These are phyloP conservation scores for Sarcodon aspratus DNA, from an alignment of 768 basidiomycete genomes.

Conservation along the genomic window DNA sequence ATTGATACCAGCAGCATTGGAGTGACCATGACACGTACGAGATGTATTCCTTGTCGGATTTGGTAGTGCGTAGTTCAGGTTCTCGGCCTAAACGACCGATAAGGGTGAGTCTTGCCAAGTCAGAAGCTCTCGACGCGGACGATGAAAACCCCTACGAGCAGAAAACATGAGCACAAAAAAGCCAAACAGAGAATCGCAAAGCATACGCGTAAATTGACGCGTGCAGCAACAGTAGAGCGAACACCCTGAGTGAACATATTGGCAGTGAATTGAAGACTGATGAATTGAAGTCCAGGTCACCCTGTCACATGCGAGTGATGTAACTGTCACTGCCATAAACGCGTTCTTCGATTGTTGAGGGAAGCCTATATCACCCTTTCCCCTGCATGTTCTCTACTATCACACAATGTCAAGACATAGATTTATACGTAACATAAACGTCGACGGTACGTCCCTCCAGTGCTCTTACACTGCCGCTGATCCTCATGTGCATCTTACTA, in stretches of 20 bases:
- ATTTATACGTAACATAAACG: constrained; percentile 75
- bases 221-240: constrained; percentile 29
- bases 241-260: constrained; percentile 37
- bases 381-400: constrained; percentile 10
- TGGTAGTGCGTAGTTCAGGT: constrained; percentile 60
- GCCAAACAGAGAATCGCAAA: background rate
- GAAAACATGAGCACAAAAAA: background rate
- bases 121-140: constrained; percentile 36
- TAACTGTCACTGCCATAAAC: background rate
- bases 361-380: constrained; percentile 1
- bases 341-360: background rate
- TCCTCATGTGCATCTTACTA: constrained; percentile 1
- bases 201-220: constrained; percentile 37
- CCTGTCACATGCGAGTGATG: constrained; percentile 2
- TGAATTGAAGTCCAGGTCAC: background rate
- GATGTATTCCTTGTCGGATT: constrained; percentile 69
- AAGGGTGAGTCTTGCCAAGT: constrained; percentile 68
- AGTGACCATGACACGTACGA: constrained; percentile 31
- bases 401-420: constrained; percentile 83
- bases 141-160: constrained; percentile 52
- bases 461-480: background rate
- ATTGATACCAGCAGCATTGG: background rate
- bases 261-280: constrained; percentile 1
- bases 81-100: constrained; percentile 64
- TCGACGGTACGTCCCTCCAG: constrained; percentile 38